Evolutionary conservation across 176 grass and related monocot genomes (phyloP).

Genomic region (Oryza officinalis): DNA sequence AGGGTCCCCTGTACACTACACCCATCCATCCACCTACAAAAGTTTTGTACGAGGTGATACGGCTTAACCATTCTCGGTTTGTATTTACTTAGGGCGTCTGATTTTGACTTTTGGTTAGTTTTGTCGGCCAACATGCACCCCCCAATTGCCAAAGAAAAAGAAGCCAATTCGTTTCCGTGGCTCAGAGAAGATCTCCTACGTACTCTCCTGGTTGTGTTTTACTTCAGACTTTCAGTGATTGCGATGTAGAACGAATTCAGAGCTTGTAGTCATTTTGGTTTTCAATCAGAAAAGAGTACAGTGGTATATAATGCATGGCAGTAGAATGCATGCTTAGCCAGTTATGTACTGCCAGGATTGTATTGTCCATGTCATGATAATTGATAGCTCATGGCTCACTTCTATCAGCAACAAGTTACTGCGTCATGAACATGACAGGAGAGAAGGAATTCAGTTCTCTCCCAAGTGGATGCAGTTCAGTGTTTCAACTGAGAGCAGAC

Average conservation of each 20-base stretch:
- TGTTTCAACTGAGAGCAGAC: background rate
- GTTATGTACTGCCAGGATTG: background rate
- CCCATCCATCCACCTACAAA: background rate
- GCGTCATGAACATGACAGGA: constrained; percentile 12
- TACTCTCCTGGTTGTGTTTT: background rate
- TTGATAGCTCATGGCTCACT: background rate
- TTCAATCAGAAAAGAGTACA: background rate
- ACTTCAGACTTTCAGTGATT: background rate
- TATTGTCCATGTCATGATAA: constrained; percentile 16
- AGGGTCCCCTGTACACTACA: background rate
- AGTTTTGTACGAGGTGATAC: background rate
- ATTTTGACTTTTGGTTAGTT: constrained; percentile 2
- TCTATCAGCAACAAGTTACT: background rate
- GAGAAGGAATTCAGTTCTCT: background rate
- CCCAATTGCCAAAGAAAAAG: background rate
- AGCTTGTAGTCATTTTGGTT: background rate
- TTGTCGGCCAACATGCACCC: background rate
- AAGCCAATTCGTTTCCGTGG: background rate
- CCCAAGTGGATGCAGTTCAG: constrained; percentile 14
- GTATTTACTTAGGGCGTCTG: background rate
- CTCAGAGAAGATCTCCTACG: background rate
- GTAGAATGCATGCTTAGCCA: background rate
- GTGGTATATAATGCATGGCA: background rate
- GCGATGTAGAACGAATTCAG: constrained; percentile 4
- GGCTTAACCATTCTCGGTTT: background rate